A percentile compares a stretch with the other conserved stretches of the same genome.
Conservation (phyloP, 192 early-diverging fungal genomes). For the Coemansia sp. region DNA sequence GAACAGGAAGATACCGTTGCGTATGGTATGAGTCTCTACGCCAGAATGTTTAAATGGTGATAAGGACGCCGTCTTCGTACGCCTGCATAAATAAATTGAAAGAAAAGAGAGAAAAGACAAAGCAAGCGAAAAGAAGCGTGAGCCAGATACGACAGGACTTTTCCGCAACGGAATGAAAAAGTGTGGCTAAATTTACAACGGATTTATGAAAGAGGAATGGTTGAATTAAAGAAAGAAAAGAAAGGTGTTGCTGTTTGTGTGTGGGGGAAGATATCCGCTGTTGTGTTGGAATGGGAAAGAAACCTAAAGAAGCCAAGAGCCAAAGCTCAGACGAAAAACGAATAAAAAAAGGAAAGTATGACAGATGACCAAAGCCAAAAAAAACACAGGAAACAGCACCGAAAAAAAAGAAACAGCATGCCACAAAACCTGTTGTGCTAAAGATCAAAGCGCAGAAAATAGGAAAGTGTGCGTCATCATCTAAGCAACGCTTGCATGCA, state of each 20-base stretch:
- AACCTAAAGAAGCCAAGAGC: neutral
- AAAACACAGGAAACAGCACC: too few relatives aligned
- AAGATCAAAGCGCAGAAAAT: too few relatives aligned
- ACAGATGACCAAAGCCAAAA: too few relatives aligned
- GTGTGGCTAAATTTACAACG: neutral
- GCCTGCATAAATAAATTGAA: neutral
- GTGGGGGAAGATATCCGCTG: too few relatives aligned
- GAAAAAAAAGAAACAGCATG: too few relatives aligned
- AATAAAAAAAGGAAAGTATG: neutral
- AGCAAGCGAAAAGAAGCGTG: neutral
- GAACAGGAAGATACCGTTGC: neutral
- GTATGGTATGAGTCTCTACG: neutral
- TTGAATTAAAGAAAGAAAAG: neutral
- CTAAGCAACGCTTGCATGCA: too few relatives aligned
- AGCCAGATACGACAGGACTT: neutral
- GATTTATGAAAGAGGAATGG: neutral
- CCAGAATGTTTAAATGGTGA: neutral
- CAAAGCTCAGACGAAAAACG: neutral
- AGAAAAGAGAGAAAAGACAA: conserved; percentile 5
- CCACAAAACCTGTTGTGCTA: too few relatives aligned
- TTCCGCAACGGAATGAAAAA: neutral
- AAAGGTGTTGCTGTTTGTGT: too few relatives aligned
- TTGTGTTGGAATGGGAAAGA: neutral
- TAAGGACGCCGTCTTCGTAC: neutral
- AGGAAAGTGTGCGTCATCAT: too few relatives aligned